These are phyloP conservation scores for Russula emetica DNA, from an alignment of 768 basidiomycete genomes.

Conservation along the genomic window DNA sequence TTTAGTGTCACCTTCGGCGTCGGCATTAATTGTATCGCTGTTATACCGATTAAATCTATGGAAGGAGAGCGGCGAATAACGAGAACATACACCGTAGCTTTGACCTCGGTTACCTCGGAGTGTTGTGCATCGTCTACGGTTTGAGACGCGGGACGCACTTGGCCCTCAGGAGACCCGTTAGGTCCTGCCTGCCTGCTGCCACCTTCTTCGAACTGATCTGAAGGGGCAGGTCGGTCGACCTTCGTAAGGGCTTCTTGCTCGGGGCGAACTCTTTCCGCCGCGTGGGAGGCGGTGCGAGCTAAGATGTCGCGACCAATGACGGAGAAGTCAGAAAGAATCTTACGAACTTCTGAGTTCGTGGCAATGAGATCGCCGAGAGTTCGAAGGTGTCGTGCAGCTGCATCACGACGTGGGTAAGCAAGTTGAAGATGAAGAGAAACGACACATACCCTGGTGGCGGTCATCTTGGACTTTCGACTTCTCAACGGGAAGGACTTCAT, in stretches of 20 bases:
- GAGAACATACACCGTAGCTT: slow-evolving; percentile 25
- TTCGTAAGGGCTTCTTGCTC: slow-evolving; percentile 52
- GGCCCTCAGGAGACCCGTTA: slow-evolving; percentile 44
- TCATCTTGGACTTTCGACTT: slow-evolving; percentile 55
- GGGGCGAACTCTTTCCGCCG: slow-evolving; percentile 66
- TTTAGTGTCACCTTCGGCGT: slow-evolving; percentile 39
- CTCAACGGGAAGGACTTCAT: slow-evolving; percentile 45
- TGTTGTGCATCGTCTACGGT: slow-evolving; percentile 6
- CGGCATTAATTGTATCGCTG: slow-evolving; percentile 31
- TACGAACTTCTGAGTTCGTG: slow-evolving; percentile 91
- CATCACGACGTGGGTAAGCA: not conserved
- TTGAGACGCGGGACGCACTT: slow-evolving; percentile 30
- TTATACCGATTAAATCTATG: not conserved
- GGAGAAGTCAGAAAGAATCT: slow-evolving; percentile 75
- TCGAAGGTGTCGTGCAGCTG: slow-evolving; percentile 81
- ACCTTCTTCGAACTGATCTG: slow-evolving; percentile 58
- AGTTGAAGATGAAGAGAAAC: no score
- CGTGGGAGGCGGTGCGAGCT: slow-evolving; percentile 65
- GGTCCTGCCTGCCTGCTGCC: slow-evolving; percentile 41
- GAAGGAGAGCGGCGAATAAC: no score
- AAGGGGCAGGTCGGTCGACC: slow-evolving; percentile 66
- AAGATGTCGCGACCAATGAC: slow-evolving; percentile 81
- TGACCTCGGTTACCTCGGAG: slow-evolving; percentile 24
- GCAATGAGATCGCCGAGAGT: slow-evolving; percentile 81
- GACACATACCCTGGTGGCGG: slow-evolving; percentile 50